Conservation (phyloP, 805 yeast genomes). For the Saccharomyces kudriavzevii region DNA sequence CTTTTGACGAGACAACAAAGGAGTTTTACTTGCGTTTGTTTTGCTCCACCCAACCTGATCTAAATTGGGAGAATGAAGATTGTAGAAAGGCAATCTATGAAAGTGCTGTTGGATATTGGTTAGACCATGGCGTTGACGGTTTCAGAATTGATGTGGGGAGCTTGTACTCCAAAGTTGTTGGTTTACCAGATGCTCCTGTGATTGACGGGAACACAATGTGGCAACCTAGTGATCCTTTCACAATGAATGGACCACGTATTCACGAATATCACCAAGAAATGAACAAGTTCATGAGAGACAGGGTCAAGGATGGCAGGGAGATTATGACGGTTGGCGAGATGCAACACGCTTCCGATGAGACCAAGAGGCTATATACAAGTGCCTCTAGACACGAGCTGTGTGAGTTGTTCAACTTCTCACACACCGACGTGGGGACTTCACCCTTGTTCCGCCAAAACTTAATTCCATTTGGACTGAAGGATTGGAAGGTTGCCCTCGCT, state of each 20-base stretch:
- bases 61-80: conserved; percentile 48
- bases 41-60: conserved; percentile 48
- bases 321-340: conserved; percentile 54
- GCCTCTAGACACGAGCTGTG: conserved; percentile 34
- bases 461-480: conserved; percentile 30
- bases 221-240: conserved; percentile 33
- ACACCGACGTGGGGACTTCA: conserved; percentile 34
- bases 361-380: conserved; percentile 37
- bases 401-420: conserved; percentile 34
- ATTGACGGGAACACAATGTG: conserved; percentile 33
- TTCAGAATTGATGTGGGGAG: conserved; percentile 52
- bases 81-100: conserved; percentile 32
- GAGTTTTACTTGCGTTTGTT: conserved; percentile 50
- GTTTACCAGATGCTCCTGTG: conserved; percentile 42
- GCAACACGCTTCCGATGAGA: conserved; percentile 36
- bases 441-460: conserved; percentile 32
- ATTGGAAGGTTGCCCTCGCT: conserved; percentile 36
- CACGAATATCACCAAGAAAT: conserved; percentile 51
- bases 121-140: conserved; percentile 48
- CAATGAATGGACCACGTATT: conserved; percentile 44
- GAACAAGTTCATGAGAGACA: conserved; percentile 22
- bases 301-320: conserved; percentile 41
- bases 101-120: conserved; percentile 45
- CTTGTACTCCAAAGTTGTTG: conserved; percentile 41
- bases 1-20: conserved; percentile 42